Percentiles rank a stretch among this genome's conserved stretches.
phyloP scores from a whole-genome alignment of 352 stramenopile genomes.

The Elongisporangium prolatum region DNA sequence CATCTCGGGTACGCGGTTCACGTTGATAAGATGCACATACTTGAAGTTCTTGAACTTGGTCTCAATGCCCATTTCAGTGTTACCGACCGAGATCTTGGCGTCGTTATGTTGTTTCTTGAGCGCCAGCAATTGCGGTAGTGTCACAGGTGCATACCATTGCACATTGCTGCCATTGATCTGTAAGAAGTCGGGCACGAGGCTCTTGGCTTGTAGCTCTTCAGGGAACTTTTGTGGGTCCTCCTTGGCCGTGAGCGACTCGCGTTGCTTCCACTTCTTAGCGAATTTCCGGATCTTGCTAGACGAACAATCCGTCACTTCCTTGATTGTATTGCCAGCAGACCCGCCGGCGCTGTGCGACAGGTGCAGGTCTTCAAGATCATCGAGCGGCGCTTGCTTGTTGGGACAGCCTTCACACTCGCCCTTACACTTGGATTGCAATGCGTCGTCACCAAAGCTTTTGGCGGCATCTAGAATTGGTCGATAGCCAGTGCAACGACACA shows the following conservation, averaged over 20 bases:
- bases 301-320: constrained; percentile 49
- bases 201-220: constrained; percentile 55
- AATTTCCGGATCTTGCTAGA: constrained; percentile 65
- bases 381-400: constrained; percentile 39
- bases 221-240: constrained; percentile 34
- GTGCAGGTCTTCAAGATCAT: constrained; percentile 57
- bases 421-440: constrained; percentile 50
- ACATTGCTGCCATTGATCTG: constrained; percentile 65
- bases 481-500: constrained; percentile 94
- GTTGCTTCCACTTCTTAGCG: constrained; percentile 30
- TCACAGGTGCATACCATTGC: constrained; percentile 92
- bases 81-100: constrained; percentile 94
- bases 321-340: constrained; percentile 15
- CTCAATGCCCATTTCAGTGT: constrained; percentile 97
- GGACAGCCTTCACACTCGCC: constrained; percentile 61
- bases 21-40: constrained; percentile 66
- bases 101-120: constrained; percentile 81
- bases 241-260: constrained; percentile 9
- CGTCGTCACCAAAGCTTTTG: constrained; percentile 83
- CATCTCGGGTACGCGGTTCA: constrained; percentile 66
- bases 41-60: constrained; percentile 91
- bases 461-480: constrained; percentile 80
- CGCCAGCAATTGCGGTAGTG: constrained; percentile 83
- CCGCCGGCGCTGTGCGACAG: not conserved
- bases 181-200: constrained; percentile 42